Percentiles rank a stretch among this genome's conserved stretches.
Evolutionary conservation across 176 grass and related monocot species (phyloP).

Genomic region (Carex scoparia): DNA sequence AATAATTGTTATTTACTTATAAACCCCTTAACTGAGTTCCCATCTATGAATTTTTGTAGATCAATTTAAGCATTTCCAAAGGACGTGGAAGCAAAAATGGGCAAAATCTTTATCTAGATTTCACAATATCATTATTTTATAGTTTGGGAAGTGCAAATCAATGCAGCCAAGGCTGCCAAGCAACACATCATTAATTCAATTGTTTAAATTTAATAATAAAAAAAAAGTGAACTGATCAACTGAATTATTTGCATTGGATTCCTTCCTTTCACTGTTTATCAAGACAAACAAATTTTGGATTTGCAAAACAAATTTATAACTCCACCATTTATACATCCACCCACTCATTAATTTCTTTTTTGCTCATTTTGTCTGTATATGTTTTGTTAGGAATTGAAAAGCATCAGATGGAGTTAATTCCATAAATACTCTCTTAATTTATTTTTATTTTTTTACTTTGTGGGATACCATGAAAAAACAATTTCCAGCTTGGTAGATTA

Average conservation of each 20-base stretch:
- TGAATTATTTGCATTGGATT: constrained; percentile 41
- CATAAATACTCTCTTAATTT: not conserved
- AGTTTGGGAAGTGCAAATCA: not conserved
- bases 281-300: constrained; percentile 19
- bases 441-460: not conserved
- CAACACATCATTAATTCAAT: not conserved
- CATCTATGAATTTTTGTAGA: too few species aligned
- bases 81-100: not conserved
- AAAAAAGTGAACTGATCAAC: not conserved
- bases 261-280: constrained; percentile 29
- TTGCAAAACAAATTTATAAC: not conserved
- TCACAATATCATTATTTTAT: not conserved
- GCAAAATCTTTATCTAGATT: not conserved
- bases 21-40: not conserved
- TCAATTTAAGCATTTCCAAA: not conserved
- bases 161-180: not conserved
- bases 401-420: not conserved
- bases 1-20: not conserved
- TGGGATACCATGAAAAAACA: not conserved
- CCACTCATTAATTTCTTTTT: not conserved
- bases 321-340: not conserved
- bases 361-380: constrained; percentile 1
- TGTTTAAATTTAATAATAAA: not conserved
- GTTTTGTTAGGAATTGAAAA: not conserved
- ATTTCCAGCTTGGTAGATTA: not conserved